A percentile compares a stretch with the other conserved stretches of the same genome.
Conservation (phyloP, 208 protist genomes). For the Novymonas esmeraldas region DNA sequence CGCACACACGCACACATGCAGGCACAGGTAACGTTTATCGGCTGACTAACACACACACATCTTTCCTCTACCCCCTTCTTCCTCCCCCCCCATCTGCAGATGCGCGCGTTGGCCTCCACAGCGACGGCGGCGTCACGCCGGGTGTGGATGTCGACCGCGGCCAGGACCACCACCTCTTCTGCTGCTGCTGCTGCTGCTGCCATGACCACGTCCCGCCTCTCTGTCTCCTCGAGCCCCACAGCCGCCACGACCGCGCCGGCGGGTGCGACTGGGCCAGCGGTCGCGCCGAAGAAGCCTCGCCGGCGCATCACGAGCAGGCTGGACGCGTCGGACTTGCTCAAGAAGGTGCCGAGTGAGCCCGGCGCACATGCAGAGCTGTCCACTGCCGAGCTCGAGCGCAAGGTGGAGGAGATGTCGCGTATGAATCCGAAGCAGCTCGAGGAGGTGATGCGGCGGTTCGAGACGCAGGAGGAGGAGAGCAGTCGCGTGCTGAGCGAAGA, state of each 20-base stretch:
- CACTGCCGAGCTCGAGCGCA: constrained; percentile 86
- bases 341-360: constrained; percentile 72
- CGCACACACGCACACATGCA: neutral
- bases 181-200: too few species aligned
- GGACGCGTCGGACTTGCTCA: constrained; percentile 62
- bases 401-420: constrained; percentile 75
- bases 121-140: too few species aligned
- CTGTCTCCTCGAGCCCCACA: neutral
- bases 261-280: constrained; percentile 23
- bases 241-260: neutral
- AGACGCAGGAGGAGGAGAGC: constrained; percentile 69
- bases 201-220: neutral
- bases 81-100: too few species aligned
- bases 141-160: too few species aligned
- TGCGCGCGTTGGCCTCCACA: too few species aligned
- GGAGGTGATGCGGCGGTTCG: constrained; percentile 57
- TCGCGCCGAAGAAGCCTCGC: constrained; percentile 69
- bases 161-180: too few species aligned
- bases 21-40: too few species aligned
- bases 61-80: too few species aligned
- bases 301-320: constrained; percentile 58
- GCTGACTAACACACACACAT: too few species aligned
- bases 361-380: constrained; percentile 83
- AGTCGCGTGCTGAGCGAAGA: constrained; percentile 83
- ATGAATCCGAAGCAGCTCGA: constrained; percentile 78